phyloP scores from a whole-genome alignment of 805 yeast genomes.

The Monosporozyma aerobia region DNA sequence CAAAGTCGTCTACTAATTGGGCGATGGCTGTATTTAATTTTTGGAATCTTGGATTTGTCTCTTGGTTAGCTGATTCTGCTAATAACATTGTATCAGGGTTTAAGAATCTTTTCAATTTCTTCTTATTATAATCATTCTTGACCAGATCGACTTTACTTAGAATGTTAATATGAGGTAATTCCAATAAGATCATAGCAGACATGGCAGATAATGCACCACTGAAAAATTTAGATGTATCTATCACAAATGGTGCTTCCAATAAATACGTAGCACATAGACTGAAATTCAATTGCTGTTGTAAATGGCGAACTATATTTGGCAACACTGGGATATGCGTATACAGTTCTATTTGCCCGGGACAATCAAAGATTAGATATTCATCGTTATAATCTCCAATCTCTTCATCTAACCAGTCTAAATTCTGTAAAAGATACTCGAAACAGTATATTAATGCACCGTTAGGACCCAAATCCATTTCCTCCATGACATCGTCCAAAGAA shows the following conservation, averaged over 20 bases:
- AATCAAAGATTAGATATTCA: conserved; percentile 87
- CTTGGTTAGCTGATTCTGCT: conserved; percentile 37
- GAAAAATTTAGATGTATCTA: conserved; percentile 86
- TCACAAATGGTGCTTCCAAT: conserved; percentile 86
- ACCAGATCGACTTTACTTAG: conserved; percentile 81
- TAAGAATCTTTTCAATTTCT: conserved; percentile 71
- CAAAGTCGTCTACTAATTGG: conserved; percentile 88
- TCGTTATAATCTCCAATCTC: conserved; percentile 94
- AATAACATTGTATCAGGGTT: conserved; percentile 86
- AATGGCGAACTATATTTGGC: conserved; percentile 80
- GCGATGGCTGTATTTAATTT: conserved; percentile 76
- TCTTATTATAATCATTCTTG: conserved; percentile 65
- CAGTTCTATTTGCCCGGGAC: conserved; percentile 94
- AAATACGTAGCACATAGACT: conserved; percentile 87
- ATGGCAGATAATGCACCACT: conserved; percentile 94
- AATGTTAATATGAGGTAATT: conserved; percentile 88
- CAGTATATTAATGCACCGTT: conserved; percentile 92
- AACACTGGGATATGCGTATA: conserved; percentile 91
- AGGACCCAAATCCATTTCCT: conserved; percentile 87
- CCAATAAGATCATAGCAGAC: conserved; percentile 95
- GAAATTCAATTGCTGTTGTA: conserved; percentile 71
- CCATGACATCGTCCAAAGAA: conserved; percentile 89
- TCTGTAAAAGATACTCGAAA: conserved; percentile 81
- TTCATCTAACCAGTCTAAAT: conserved; percentile 94
- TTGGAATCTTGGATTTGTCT: conserved; percentile 49